Percentiles rank a stretch among this genome's conserved stretches.
phyloP scores from a whole-genome alignment of 208 protist species.

The Trypanosoma brucei region DNA sequence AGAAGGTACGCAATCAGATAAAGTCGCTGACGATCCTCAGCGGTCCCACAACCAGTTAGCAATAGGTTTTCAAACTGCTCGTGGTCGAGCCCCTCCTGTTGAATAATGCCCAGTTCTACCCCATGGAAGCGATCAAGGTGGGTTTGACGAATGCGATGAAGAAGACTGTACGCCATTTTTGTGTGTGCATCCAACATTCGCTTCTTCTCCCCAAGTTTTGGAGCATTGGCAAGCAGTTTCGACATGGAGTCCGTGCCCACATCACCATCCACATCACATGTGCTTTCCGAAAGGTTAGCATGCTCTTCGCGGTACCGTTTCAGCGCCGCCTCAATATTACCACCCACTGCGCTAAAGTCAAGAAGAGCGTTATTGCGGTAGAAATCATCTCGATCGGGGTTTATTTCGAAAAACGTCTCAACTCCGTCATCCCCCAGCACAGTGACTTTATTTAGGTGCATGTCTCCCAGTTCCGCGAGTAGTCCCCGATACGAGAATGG shows the following conservation, averaged over 20 bases:
- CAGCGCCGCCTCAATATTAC: slow-evolving; percentile 62
- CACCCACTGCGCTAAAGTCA: slow-evolving; percentile 72
- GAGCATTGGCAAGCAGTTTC: slow-evolving; percentile 66
- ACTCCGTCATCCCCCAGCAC: slow-evolving; percentile 46
- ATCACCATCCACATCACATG: slow-evolving; percentile 29
- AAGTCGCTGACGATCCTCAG: slow-evolving; percentile 71
- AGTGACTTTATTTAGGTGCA: slow-evolving; percentile 81
- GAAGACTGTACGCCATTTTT: slow-evolving; percentile 69
- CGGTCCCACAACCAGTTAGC: slow-evolving; percentile 29
- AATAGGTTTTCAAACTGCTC: slow-evolving; percentile 69
- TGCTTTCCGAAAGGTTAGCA: slow-evolving; percentile 40
- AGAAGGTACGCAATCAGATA: slow-evolving; percentile 81
- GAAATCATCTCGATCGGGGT: slow-evolving; percentile 79
- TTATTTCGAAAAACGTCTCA: slow-evolving; percentile 70
- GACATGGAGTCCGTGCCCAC: slow-evolving; percentile 69
- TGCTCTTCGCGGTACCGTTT: slow-evolving; percentile 73
- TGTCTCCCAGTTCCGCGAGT: slow-evolving; percentile 67
- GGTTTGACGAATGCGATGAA: slow-evolving; percentile 55
- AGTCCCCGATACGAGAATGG: slow-evolving; percentile 87
- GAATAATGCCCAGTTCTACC: slow-evolving; percentile 69
- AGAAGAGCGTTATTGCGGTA: slow-evolving; percentile 59
- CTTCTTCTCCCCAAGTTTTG: slow-evolving; percentile 77
- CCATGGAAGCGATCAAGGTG: slow-evolving; percentile 83
- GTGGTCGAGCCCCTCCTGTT: slow-evolving; percentile 57
- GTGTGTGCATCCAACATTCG: slow-evolving; percentile 81